phyloP scores from a whole-genome alignment of 2,329 filamentous ascomycete species.

The Elsinoe ampelina region DNA sequence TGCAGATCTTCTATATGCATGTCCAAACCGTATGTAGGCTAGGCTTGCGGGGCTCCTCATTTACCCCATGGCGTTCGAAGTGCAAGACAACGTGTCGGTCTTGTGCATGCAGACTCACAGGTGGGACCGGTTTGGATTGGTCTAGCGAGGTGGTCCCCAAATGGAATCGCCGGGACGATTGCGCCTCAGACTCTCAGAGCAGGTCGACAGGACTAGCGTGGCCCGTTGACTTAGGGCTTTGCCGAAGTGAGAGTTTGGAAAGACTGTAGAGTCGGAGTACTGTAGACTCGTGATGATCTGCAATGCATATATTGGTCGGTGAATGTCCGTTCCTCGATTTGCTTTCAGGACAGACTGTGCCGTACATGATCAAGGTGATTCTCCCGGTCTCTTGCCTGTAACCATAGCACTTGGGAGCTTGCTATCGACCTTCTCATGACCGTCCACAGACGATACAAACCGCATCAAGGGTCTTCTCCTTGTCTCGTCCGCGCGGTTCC shows the following conservation, averaged over 20 bases:
- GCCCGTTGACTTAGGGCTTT: not conserved
- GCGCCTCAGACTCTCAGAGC: not conserved
- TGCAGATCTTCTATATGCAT: conserved; percentile 11
- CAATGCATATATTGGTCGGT: conserved; percentile 3
- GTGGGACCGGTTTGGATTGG: not conserved
- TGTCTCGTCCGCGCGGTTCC: not conserved
- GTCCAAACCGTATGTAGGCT: not conserved
- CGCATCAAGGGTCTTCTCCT: not conserved
- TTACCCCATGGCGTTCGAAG: conserved; percentile 10
- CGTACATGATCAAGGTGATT: not conserved
- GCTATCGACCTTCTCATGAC: no score
- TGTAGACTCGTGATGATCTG: not conserved
- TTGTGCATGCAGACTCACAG: not conserved
- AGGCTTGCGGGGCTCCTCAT: conserved; percentile 9
- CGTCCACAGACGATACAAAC: not conserved
- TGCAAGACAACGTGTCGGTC: conserved; percentile 9
- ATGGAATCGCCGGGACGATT: not conserved
- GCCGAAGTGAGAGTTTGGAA: not conserved
- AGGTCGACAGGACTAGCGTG: conserved; percentile 1
- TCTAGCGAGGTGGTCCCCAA: not conserved
- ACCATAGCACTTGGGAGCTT: no score
- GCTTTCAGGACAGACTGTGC: not conserved
- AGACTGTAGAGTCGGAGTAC: no score
- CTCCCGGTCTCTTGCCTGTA: no score
- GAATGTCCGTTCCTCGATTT: not conserved